These are phyloP conservation scores for Whalleya microplaca DNA, from an alignment of 2,329 filamentous ascomycete species.

Conservation along the genomic window DNA sequence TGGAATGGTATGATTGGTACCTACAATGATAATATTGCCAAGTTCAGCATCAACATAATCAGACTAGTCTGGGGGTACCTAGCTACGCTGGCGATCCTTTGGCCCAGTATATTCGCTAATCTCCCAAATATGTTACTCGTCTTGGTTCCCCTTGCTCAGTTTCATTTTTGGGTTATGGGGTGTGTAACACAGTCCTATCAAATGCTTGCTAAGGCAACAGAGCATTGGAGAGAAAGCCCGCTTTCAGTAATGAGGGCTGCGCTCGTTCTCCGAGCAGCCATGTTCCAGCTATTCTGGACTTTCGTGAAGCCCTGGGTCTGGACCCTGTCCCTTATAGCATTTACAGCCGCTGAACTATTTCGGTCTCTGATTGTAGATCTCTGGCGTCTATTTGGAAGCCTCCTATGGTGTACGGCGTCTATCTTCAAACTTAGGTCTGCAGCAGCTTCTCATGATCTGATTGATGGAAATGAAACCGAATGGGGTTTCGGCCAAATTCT, in stretches of 20 bases:
- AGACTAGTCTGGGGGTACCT: background rate
- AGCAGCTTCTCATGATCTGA: background rate
- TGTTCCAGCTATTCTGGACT: background rate
- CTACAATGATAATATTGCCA: background rate
- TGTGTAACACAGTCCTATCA: background rate
- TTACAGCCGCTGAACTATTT: background rate
- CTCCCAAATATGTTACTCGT: background rate
- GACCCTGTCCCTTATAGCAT: background rate
- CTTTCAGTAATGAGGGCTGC: background rate
- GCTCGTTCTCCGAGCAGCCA: background rate
- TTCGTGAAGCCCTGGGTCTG: background rate
- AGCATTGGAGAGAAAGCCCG: background rate
- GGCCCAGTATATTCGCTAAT: background rate
- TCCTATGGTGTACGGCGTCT: background rate
- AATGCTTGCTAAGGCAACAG: background rate
- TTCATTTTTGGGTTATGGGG: background rate
- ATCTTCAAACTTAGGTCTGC: background rate
- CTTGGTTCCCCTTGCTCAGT: background rate
- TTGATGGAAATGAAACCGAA: background rate
- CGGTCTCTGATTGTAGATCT: background rate
- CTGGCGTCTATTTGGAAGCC: background rate
- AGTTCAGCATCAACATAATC: background rate
- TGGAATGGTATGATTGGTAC: constrained; percentile 1
- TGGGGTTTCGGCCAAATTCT: constrained; percentile 15
- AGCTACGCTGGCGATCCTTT: background rate